Evolutionary conservation across 1,284 basidiomycete species (phyloP).

Genomic region (Ceraceosorus guamensis): DNA sequence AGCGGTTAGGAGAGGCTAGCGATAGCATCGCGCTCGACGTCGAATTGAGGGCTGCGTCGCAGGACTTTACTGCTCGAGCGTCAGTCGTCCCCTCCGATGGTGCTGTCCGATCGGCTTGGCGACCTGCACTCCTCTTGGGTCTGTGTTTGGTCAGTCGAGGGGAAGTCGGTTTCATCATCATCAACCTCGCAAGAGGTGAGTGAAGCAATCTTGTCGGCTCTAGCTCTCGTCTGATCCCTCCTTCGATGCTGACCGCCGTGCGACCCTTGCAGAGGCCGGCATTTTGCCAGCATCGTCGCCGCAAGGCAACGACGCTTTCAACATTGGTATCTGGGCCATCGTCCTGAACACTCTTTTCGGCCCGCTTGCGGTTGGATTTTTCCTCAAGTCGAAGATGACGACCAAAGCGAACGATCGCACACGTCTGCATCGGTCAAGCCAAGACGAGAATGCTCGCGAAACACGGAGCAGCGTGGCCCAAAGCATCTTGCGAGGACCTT

Average conservation of each 20-base stretch:
- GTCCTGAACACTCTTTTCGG: conserved; percentile 24
- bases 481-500: no score
- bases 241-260: neutral
- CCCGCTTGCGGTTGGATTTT: conserved; percentile 18
- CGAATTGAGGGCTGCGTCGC: neutral
- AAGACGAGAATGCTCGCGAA: no score
- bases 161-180: conserved; percentile 53
- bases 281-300: conserved; percentile 5
- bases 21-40: neutral
- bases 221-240: neutral
- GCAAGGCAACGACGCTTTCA: neutral
- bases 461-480: no score
- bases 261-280: conserved; percentile 12
- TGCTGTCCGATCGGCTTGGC: conserved; percentile 4
- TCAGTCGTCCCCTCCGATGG: neutral
- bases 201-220: neutral
- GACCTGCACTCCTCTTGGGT: conserved; percentile 49
- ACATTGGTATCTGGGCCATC: neutral
- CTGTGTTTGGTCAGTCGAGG: conserved; percentile 56
- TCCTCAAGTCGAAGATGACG: conserved; percentile 18
- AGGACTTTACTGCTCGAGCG: no score
- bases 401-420: neutral
- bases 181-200: conserved; percentile 7
- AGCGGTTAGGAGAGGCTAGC: neutral
- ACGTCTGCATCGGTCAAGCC: no score